A percentile compares a stretch with the other conserved stretches of the same genome.
Conservation (phyloP, 78 protist species). For the Cyanophora paradoxa region DNA sequence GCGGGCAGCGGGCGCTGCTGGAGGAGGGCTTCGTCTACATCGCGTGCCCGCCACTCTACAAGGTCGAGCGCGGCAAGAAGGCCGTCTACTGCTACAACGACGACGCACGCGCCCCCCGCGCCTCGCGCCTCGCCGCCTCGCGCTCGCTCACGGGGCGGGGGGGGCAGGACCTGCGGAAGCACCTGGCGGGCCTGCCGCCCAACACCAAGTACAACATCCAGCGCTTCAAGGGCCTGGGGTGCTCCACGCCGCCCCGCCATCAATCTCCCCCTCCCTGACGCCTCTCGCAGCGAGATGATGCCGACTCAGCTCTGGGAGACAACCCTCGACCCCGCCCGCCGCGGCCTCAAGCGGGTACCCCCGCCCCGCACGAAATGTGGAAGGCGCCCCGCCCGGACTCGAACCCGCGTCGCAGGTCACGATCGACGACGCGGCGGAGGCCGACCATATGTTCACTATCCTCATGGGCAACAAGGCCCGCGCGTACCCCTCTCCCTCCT, state of each 20-base stretch:
- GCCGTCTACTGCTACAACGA: background rate
- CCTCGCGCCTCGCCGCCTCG: background rate
- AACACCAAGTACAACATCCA: background rate
- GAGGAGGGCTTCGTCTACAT: conserved; percentile 3
- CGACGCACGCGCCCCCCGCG: background rate
- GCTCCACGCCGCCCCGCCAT: too few relatives aligned
- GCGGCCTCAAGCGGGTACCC: background rate
- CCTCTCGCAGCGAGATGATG: conserved; percentile 6
- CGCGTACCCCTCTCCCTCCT: too few relatives aligned
- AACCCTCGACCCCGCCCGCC: background rate
- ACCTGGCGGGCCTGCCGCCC: background rate
- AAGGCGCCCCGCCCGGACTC: too few relatives aligned
- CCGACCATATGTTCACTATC: background rate
- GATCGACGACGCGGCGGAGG: conserved; percentile 1
- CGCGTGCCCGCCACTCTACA: conserved; percentile 8
- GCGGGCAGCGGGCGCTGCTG: background rate
- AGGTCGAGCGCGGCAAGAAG: background rate
- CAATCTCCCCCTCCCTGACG: background rate
- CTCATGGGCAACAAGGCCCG: background rate
- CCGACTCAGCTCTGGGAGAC: conserved; percentile 6
- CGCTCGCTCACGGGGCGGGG: background rate
- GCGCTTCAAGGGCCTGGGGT: conserved; percentile 14
- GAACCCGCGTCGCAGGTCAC: background rate
- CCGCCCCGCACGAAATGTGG: background rate
- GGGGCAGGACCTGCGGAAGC: background rate